Evolutionary conservation across 108 stramenopile genomes (phyloP), one percentile per base, ranked within the genome.

Genomic region (Pseudonitzschia multistriata): DNA sequence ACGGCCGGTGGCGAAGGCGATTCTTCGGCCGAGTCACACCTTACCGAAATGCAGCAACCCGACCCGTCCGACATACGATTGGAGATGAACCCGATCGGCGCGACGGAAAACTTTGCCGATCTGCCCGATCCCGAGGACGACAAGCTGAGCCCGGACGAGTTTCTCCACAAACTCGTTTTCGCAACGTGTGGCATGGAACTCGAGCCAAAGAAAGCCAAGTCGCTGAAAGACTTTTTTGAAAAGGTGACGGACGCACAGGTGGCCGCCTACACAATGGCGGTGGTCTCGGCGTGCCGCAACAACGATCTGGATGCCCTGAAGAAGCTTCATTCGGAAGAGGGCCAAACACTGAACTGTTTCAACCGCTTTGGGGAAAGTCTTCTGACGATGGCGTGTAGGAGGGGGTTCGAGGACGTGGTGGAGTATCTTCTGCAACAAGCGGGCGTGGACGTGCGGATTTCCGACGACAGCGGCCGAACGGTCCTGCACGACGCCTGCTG

Each of bases 401-500:
- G 92, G 11, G 86, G 88, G 13, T 85, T 79, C 56, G 69, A 67
- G 3, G 59, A 77, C 19, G 80, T 88, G 28, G 87, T 84, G 19
- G 62, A 77, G 17, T 92, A 82, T 76, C 78, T 95, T 8, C 55
- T 95, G 30, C 42, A 81, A 11, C 81, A 84, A 39, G 68, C 75
- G 10, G 56, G 72, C 11, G 76, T 89, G 17, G 67, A 62, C 25
- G 79, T 87, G 14, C 71, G 84, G 2, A 80, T 89, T 35, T 49
- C 79, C 31, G 95, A 96, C 78, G 95, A 96, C 68, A 89, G 81
- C 59, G 95, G 95, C 21, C 75, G 92, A 8, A 96, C 88, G 24
- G 89, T 91, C 24, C 69, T 96, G 28, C 95, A 96, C 68, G 95
- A 96, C 72, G 89, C 90, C 10, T 93, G 89, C 55, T 96, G 95